Percentiles rank a stretch among this genome's conserved stretches.
These are phyloP conservation scores for Sphagnurus paluster DNA, from an alignment of 1,284 basidiomycete species.

Conservation along the genomic window DNA sequence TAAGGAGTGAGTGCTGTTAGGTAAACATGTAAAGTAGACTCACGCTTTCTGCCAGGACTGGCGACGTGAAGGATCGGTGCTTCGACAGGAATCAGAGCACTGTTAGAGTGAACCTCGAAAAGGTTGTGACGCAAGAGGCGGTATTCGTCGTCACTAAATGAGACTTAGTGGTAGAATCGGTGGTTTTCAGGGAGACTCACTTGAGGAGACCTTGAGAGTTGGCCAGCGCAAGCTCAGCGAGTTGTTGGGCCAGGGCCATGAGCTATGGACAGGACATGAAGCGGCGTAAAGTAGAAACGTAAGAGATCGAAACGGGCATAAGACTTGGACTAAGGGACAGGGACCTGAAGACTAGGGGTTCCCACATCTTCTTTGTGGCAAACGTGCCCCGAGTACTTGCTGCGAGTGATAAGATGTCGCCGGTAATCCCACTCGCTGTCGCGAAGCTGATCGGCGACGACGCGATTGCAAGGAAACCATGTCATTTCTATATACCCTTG, in stretches of 20 bases:
- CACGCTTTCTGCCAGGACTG: slow-evolving; percentile 13
- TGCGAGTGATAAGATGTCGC: no score
- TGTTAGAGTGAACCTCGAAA: slow-evolving; percentile 40
- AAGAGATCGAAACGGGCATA: slow-evolving; percentile 5
- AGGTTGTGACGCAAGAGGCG: slow-evolving; percentile 44
- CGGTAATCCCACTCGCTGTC: no score
- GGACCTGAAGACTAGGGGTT: slow-evolving; percentile 1
- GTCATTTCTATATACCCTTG: no score
- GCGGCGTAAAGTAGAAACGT: slow-evolving; percentile 17
- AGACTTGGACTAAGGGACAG: slow-evolving; percentile 5
- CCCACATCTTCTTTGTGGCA: not conserved
- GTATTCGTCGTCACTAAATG: slow-evolving; percentile 47
- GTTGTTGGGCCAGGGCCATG: slow-evolving; percentile 42
- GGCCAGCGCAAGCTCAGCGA: slow-evolving; percentile 43
- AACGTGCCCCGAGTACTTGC: slow-evolving; percentile 2
- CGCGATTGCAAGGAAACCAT: no score
- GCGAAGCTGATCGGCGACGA: slow-evolving; percentile 11
- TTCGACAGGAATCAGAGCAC: slow-evolving; percentile 28
- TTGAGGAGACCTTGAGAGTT: slow-evolving; percentile 43
- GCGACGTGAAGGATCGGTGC: slow-evolving; percentile 27
- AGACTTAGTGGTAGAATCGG: not conserved
- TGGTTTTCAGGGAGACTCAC: slow-evolving; percentile 25
- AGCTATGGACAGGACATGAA: slow-evolving; percentile 19
- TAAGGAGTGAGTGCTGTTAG: not conserved
- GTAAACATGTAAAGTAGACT: not conserved